Conservation (phyloP, 2,329 filamentous ascomycete genomes). For the Plenodomus biglobosus region DNA sequence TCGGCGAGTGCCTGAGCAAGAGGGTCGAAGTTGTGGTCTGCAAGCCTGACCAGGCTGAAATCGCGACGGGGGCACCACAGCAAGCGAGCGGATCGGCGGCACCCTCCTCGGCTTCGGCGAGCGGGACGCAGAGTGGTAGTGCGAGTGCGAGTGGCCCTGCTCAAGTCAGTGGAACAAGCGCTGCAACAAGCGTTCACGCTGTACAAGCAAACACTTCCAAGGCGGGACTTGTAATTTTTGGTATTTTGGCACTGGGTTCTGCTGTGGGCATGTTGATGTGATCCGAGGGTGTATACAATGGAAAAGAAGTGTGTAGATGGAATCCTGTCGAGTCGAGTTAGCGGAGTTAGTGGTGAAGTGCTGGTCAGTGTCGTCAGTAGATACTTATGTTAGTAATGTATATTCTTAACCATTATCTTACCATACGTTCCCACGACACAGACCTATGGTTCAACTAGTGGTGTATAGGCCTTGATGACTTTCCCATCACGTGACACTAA, state of each 20-base stretch:
- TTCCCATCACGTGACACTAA: no score
- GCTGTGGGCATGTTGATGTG: slow-evolving; percentile 12
- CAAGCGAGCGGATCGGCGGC: slow-evolving; percentile 2
- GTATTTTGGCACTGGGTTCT: slow-evolving; percentile 8
- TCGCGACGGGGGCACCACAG: not conserved
- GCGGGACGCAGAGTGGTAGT: slow-evolving; percentile 1
- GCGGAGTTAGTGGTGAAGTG: not conserved
- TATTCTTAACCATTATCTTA: not conserved
- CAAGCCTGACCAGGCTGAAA: slow-evolving; percentile 10
- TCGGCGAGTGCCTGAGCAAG: slow-evolving; percentile 24
- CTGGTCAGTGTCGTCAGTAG: not conserved
- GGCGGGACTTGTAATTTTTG: slow-evolving; percentile 9
- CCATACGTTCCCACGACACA: no score
- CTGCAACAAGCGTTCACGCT: slow-evolving; percentile 2
- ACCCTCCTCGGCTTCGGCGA: not conserved
- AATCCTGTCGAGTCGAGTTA: not conserved
- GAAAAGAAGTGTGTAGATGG: not conserved
- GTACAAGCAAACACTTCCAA: slow-evolving; percentile 6
- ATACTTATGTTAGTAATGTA: not conserved
- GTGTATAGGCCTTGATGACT: no score
- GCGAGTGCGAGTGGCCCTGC: not conserved
- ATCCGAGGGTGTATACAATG: not conserved
- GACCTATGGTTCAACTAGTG: no score
- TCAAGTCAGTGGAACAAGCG: slow-evolving; percentile 1
- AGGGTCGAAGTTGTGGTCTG: slow-evolving; percentile 18